Percentiles rank a stretch among this genome's conserved stretches.
Conservation (phyloP, 495 filamentous ascomycete genomes). For the Chaetomidium leptoderma region DNA sequence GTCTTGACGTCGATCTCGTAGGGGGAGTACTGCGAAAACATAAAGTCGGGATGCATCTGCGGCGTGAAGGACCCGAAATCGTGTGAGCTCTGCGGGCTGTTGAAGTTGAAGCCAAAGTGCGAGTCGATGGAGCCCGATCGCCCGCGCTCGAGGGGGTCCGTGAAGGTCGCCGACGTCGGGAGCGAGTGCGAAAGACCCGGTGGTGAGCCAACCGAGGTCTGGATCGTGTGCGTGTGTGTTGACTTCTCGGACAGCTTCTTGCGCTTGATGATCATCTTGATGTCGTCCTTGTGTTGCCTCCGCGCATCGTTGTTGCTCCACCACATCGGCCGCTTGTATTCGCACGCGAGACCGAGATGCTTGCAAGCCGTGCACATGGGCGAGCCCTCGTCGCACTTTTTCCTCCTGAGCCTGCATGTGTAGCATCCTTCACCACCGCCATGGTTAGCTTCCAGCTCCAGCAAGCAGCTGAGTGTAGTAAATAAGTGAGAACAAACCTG, state of each 20-base stretch:
- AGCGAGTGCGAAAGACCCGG: conserved; percentile 78
- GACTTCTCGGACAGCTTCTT: conserved; percentile 90
- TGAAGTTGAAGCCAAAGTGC: conserved; percentile 71
- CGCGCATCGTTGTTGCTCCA: conserved; percentile 89
- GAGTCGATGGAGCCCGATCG: conserved; percentile 75
- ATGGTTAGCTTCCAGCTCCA: conserved; percentile 28
- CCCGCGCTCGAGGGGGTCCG: conserved; percentile 64
- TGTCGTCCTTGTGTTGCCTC: conserved; percentile 80
- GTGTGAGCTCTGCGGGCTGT: conserved; percentile 53
- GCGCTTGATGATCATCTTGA: conserved; percentile 96
- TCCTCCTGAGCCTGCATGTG: conserved; percentile 88
- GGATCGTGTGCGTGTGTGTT: conserved; percentile 44
- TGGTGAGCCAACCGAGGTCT: conserved; percentile 57
- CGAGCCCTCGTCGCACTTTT: conserved; percentile 96
- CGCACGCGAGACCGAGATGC: conserved; percentile 79
- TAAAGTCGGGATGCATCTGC: conserved; percentile 46
- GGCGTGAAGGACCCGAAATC: conserved; percentile 61
- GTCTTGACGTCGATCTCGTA: conserved; percentile 97
- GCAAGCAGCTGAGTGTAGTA: conserved; percentile 5
- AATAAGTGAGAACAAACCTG: conserved; percentile 58
- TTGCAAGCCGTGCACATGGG: conserved; percentile 83
- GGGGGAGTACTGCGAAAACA: conserved; percentile 57
- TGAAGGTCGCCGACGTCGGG: conserved; percentile 74
- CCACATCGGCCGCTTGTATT: conserved; percentile 96
- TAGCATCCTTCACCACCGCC: conserved; percentile 70